Base-by-base conservation (phyloP, 352 stramenopile genomes). In the Pythium myriotylum region DNA sequence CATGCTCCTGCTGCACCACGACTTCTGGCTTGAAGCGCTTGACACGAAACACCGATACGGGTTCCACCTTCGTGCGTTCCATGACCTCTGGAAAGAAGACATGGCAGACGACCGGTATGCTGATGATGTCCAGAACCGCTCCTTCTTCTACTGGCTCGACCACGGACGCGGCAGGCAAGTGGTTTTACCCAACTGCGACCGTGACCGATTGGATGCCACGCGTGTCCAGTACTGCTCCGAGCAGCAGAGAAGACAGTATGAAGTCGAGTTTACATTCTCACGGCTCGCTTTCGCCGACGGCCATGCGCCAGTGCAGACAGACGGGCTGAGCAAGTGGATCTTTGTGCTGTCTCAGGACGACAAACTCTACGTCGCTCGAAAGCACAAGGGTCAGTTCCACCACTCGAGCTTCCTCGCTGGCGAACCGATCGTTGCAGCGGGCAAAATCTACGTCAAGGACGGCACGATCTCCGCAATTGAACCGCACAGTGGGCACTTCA, bases 101-200 rank as follows among this genome's bases (percentile, higher is more conserved):
- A 73, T 81, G 71, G 48, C 42, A 7, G 53, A 60, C 4, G 10
- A 24, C 19, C n/a, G 13, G 19, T 32, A 49, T 16, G 10, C 14
- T 10, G 9, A 33, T 1, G 26, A 57, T 17, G 47, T 40, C 19
- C 23, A 43, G 13, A 69, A 85, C 24, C 26, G 63, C 1, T 84
- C 77, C 1, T 91, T 91, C 56, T 91, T 91, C 59, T 61, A 84
- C 59, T 91, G 82, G 82, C 76, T 92, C 22, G 82, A 92, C 55
- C 57, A 81, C 20, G 82, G 82, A 45, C 60, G 60, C 7, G 82
- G 82, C 9, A 64, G 62, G 9, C n/a, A 52, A 3, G 13, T 89
- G 17, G 65, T 86, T 1, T 49, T 91, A 19, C 80, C 80, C 0
- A 76, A 84, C 59, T 92, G 82, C 59, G 81, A 40, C 24, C 78